Evolutionary conservation across 495 filamentous ascomycete species (phyloP).

Genomic region (Xylaria venustula): DNA sequence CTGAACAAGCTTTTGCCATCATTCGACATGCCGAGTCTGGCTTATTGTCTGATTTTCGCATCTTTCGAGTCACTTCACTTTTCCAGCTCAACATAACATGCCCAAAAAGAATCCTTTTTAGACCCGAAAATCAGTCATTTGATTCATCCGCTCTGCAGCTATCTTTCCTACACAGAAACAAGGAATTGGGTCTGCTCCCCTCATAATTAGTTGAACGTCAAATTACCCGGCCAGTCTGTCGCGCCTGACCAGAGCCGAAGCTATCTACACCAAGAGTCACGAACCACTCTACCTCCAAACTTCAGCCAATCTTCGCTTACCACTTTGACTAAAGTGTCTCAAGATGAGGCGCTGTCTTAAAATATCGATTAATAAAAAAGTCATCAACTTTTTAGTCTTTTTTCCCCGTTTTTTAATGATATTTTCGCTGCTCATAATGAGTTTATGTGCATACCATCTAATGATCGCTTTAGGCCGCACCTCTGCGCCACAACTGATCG

Average conservation of each 20-base stretch:
- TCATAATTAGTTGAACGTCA: background rate
- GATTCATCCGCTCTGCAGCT: constrained; percentile 24
- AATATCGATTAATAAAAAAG: background rate
- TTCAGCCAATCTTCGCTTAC: background rate
- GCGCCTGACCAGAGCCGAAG: constrained; percentile 30
- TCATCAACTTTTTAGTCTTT: background rate
- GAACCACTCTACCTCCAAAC: background rate
- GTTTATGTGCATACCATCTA: too few species aligned
- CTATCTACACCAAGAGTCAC: constrained; percentile 35
- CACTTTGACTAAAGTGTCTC: background rate
- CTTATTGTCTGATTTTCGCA: constrained; percentile 21
- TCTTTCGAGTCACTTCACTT: constrained; percentile 22
- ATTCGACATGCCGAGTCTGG: background rate
- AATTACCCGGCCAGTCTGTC: background rate
- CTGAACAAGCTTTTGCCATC: background rate
- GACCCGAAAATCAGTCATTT: constrained; percentile 9
- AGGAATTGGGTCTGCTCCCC: background rate
- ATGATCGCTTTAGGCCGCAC: background rate
- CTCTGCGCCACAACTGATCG: background rate
- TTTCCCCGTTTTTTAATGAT: too few species aligned
- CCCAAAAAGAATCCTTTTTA: constrained; percentile 33
- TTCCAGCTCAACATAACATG: constrained; percentile 35
- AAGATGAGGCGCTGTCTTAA: background rate
- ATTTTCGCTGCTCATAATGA: too few species aligned
- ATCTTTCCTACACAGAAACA: constrained; percentile 13